Conservation (phyloP, 331 rosid genomes). For the Dryas integrifolia region DNA sequence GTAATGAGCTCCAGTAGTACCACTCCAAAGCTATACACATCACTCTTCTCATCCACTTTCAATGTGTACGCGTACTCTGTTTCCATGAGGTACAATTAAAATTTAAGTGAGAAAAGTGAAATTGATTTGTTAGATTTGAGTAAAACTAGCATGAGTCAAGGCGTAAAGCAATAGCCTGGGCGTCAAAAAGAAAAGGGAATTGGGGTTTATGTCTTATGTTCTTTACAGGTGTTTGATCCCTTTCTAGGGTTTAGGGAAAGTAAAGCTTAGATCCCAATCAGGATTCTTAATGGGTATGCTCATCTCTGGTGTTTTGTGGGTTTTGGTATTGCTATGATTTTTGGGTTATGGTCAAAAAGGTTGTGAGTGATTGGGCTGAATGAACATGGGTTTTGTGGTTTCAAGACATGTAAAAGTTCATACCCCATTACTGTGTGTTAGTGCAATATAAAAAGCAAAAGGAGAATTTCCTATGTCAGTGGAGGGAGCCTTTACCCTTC, state of each 20-base stretch:
- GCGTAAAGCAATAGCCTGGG: slow-evolving; percentile 7
- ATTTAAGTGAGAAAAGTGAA: background rate
- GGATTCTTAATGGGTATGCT: slow-evolving; percentile 34
- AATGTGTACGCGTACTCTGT: slow-evolving; percentile 86
- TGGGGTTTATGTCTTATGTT: slow-evolving; percentile 19
- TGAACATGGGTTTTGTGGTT: slow-evolving; percentile 29
- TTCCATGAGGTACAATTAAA: background rate
- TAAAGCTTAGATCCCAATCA: slow-evolving; percentile 38
- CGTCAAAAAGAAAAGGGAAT: slow-evolving; percentile 29
- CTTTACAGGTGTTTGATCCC: slow-evolving; percentile 19
- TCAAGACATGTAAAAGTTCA: slow-evolving; percentile 66
- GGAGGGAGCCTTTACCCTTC: slow-evolving; percentile 50
- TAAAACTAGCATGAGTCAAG: background rate
- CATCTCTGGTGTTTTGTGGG: slow-evolving; percentile 26
- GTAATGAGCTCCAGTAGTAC: slow-evolving; percentile 67
- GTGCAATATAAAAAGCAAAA: slow-evolving; percentile 38
- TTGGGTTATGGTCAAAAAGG: slow-evolving; percentile 41
- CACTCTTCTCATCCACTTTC: slow-evolving; percentile 75
- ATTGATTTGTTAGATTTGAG: background rate
- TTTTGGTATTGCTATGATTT: slow-evolving; percentile 11
- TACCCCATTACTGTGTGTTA: slow-evolving; percentile 15
- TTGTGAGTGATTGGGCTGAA: slow-evolving; percentile 30
- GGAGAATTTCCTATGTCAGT: slow-evolving; percentile 48
- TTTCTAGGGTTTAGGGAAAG: slow-evolving; percentile 67
- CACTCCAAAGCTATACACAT: slow-evolving; percentile 83